Base-by-base conservation (phyloP, 495 filamentous ascomycete species). In the Penicillium psychrofluorescens region DNA sequence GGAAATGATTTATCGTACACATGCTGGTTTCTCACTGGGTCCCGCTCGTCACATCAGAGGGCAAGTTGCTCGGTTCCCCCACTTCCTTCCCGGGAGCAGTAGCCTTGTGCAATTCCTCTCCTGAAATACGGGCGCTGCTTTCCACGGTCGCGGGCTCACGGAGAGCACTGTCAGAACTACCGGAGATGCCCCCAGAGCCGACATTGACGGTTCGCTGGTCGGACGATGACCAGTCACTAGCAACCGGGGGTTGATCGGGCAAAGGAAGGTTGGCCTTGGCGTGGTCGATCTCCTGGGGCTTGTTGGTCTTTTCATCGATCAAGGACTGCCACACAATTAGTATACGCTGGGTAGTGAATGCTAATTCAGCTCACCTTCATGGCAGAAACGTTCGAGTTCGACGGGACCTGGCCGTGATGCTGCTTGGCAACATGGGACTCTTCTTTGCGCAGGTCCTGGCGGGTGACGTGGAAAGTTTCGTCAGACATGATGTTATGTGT, bases 191-290 rank as follows among this genome's bases (percentile, higher is more conserved):
- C 15, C 84, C 84, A 29, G 77, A 78, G 40, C 81, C 79, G 35
- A 87, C 80, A 53, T 84, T 83, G 55, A 85, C 78, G 15, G 67
- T 84, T 44, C 78, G 68, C 35, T 71, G 70, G 45, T 90, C 86
- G 41, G 72, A 68, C 7, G 83, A 84, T 56, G 88, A 80, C 78
- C 79, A 90, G 64, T 86, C 87, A n/a, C 84, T 84, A 13, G 78
- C 62, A 11, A 67, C 64, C 0, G 87, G 86, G 5, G 87, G 86
- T 32, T 90, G 66, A 2, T 91, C 84, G 10, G 88, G 88, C 36
- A 91, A 75, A 29, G 85, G 86, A 14, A 94, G 79, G 64, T 88
- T 86, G 54, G 80, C 61, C 62, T 79, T 70, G 56, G 65, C 69
- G 55, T 84, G 61, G 13, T 81, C 80, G 50, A 89, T 83, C 63